A percentile compares a stretch with the other conserved stretches of the same genome.
Evolutionary conservation across 805 yeast species (phyloP).

Genomic region (Monosporozyma unispora): DNA sequence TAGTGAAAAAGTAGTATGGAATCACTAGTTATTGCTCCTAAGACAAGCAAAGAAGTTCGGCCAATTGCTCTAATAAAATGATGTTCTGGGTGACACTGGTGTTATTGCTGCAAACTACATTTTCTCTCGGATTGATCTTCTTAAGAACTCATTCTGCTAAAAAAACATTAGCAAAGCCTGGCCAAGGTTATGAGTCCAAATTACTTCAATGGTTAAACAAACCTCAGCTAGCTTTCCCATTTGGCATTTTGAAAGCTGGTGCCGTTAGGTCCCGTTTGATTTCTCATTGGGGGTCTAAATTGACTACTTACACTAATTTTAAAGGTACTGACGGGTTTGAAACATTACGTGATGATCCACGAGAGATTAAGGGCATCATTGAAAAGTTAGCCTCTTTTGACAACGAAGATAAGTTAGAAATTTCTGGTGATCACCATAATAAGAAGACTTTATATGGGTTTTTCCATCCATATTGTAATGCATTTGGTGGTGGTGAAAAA

Average conservation of each 20-base stretch:
- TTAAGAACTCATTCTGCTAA: constrained; percentile 7
- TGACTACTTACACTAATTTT: constrained; percentile 23
- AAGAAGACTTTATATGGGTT: constrained; percentile 55
- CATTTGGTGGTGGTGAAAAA: constrained; percentile 97
- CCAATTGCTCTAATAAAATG: not conserved
- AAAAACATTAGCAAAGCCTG: constrained; percentile 1
- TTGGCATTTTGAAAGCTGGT: constrained; percentile 19
- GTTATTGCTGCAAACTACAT: constrained; percentile 2
- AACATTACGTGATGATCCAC: not conserved
- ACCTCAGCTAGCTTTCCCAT: not conserved
- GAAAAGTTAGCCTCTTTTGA: not conserved
- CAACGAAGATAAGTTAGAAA: not conserved
- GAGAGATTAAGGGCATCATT: not conserved
- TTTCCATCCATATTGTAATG: constrained; percentile 91
- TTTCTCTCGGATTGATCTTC: constrained; percentile 4
- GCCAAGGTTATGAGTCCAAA: not conserved
- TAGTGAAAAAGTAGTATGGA: not conserved
- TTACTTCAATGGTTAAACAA: not conserved
- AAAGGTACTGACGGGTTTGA: not conserved
- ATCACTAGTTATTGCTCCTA: no score
- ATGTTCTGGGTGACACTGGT: not conserved
- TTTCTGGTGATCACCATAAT: not conserved
- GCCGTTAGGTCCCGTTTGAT: constrained; percentile 33
- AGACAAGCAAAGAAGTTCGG: not conserved
- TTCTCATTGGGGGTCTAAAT: constrained; percentile 21